These are phyloP conservation scores for Prasinococcaceae sp. DNA, from an alignment of 139 green algal species.

Conservation along the genomic window DNA sequence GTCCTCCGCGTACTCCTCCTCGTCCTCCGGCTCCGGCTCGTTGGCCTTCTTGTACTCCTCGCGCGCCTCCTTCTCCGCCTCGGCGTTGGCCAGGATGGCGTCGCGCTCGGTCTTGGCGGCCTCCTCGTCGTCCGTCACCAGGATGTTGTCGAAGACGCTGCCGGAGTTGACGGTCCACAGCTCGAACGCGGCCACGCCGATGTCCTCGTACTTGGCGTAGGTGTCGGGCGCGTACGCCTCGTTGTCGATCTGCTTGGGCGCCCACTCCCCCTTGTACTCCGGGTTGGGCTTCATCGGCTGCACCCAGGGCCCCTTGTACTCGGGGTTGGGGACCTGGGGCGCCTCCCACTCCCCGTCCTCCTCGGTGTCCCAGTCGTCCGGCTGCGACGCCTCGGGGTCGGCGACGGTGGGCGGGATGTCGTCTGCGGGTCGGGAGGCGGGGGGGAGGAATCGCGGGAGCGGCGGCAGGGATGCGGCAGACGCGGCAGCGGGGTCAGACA, in stretches of 20 bases:
- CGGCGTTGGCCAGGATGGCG: constrained; percentile 55
- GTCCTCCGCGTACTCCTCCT: constrained; percentile 3
- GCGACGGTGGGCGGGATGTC: constrained; percentile 25
- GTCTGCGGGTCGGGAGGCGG: no score
- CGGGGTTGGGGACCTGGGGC: constrained; percentile 66
- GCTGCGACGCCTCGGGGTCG: constrained; percentile 37
- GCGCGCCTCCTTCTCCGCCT: constrained; percentile 32
- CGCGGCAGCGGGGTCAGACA: no score
- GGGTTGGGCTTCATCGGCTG: constrained; percentile 52
- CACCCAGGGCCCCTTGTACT: constrained; percentile 79
- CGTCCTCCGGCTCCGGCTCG: constrained; percentile 19
- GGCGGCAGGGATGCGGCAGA: background rate
- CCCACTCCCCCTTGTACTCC: constrained; percentile 65
- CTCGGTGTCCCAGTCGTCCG: constrained; percentile 84
- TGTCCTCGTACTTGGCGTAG: constrained; percentile 53
- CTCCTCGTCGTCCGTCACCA: constrained; percentile 56
- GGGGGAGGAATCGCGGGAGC: background rate
- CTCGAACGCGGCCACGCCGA: constrained; percentile 69
- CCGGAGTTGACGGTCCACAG: constrained; percentile 75
- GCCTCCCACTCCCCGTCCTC: constrained; percentile 85
- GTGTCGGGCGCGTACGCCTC: no score
- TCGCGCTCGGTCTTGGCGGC: constrained; percentile 54
- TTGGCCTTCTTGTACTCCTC: constrained; percentile 24
- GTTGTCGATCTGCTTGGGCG: constrained; percentile 65
- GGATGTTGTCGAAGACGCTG: constrained; percentile 84